Percentiles rank a stretch among this genome's conserved stretches.
Conservation (phyloP, 371 early-diverging fungal species). For the Chytridium lagenaria region DNA sequence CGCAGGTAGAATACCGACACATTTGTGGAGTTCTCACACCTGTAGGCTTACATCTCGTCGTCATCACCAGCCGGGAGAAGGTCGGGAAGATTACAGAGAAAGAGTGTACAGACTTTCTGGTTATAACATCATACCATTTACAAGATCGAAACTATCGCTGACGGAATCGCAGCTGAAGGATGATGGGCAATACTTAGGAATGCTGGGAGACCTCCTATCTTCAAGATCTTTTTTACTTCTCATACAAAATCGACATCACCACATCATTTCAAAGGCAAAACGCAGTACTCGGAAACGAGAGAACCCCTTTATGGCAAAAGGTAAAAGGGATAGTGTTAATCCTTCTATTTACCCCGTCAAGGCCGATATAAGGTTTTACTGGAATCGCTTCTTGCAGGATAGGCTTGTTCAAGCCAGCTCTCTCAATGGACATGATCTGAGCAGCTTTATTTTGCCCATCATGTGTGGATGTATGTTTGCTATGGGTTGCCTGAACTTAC, state of each 20-base stretch:
- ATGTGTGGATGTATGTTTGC: constrained; percentile 83
- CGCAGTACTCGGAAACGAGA: not conserved
- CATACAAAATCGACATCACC: constrained; percentile 86
- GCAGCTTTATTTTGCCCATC: constrained; percentile 85
- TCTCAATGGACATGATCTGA: constrained; percentile 53
- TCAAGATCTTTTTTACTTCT: constrained; percentile 81
- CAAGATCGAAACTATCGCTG: not conserved
- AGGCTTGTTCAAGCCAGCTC: constrained; percentile 33
- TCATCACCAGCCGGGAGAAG: constrained; percentile 77
- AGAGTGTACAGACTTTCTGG: constrained; percentile 76
- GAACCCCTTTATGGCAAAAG: constrained; percentile 40
- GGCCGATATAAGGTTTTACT: constrained; percentile 90
- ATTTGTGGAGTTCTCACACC: not conserved
- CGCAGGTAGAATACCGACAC: constrained; percentile 58
- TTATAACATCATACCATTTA: constrained; percentile 75
- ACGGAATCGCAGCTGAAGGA: constrained; percentile 61
- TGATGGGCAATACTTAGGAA: constrained; percentile 74
- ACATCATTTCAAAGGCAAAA: constrained; percentile 78
- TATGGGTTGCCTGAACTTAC: constrained; percentile 16
- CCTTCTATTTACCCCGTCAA: not conserved
- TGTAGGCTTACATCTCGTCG: constrained; percentile 81
- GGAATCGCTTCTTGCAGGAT: constrained; percentile 74
- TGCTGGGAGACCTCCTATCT: constrained; percentile 75
- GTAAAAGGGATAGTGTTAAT: constrained; percentile 37
- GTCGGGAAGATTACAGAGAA: constrained; percentile 68